A percentile compares a stretch with the other conserved stretches of the same genome.
Conservation (phyloP, 1,139 yeast genomes). For the Eremothecium coryli region DNA sequence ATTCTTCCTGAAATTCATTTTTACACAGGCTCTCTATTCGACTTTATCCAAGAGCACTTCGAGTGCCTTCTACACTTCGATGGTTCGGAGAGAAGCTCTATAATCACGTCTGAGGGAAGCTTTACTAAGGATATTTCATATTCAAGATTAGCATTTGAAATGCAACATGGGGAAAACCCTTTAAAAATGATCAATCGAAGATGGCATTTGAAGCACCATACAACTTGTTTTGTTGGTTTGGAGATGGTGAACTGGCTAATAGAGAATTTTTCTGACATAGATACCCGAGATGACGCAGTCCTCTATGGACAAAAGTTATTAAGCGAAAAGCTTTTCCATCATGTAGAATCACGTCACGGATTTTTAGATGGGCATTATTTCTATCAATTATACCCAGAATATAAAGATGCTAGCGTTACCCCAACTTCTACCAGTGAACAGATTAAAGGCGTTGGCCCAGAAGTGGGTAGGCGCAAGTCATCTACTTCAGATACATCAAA, state of each 20-base stretch:
- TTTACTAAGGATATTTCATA: conserved; percentile 37
- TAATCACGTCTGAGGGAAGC: conserved; percentile 30
- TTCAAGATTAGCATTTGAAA: conserved; percentile 48
- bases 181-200: conserved; percentile 61
- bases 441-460: not conserved
- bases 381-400: conserved; percentile 60
- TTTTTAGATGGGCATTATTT: conserved; percentile 90
- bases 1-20: conserved; percentile 68
- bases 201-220: conserved; percentile 84
- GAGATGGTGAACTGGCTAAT: conserved; percentile 79
- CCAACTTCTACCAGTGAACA: conserved; percentile 6
- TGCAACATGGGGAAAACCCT: conserved; percentile 52
- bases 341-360: conserved; percentile 75
- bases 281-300: conserved; percentile 17
- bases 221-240: conserved; percentile 73
- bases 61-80: conserved; percentile 16
- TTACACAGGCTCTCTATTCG: conserved; percentile 77
- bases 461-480: not conserved
- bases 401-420: conserved; percentile 21
- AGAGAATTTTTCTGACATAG: conserved; percentile 5
- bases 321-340: conserved; percentile 63
- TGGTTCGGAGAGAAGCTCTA: conserved; percentile 27
- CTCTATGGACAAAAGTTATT: conserved; percentile 68
- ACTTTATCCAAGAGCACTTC: conserved; percentile 47
- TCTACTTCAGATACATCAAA: not conserved